Base-by-base conservation (phyloP, 768 basidiomycete species). In the Tephrocybe sp. region DNA sequence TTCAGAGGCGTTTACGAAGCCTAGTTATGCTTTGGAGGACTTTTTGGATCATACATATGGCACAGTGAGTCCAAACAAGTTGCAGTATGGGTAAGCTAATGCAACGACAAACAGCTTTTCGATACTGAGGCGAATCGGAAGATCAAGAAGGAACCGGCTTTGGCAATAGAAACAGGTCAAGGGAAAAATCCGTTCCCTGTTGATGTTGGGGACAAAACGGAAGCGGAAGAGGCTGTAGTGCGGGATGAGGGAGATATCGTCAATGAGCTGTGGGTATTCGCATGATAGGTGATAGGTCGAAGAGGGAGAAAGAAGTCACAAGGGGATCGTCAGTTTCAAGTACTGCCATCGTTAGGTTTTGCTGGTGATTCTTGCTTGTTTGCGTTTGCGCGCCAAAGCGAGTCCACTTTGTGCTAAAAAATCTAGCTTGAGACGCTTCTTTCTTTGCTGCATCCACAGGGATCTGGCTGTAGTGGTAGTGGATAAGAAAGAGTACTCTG, bases 21-120 rank as follows among this genome's bases (percentile, higher is more conserved):
- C 87, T 15, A 77, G 76, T 30, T 98, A 94, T 68, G 74, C 83
- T 12, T 81, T 97, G 83, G 96, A 98, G 58, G 96, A 98, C 65
- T 99, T 98, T 67, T 67, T 98, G 64, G 97, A 98, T 66, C 96
- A 98, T 64, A 89, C 90, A 2, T 93, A 92, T 61, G 79, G 76
- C 33, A 92, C 91, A 58, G 91, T 93, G 84, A 67, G 9, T 46
- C 18, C 2, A 11, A 32, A 3, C 6, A 15, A 14, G n/a, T 18
- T 10, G 23, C 28, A 15, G 0, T 39, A 28, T 18, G 17, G 17
- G 11, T 30, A 18, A 14, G 10, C 17, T 21, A 51, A 26, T 10
- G 33, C 25, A 21, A 45, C 24, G 28, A 34, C 40, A 26, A 17
- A 18, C 63, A 97, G 94, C 76, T 98, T 25, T 88, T 95, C 58